Base-by-base conservation (phyloP, 2,329 filamentous ascomycete species). In the Coniochaeta sp. region DNA sequence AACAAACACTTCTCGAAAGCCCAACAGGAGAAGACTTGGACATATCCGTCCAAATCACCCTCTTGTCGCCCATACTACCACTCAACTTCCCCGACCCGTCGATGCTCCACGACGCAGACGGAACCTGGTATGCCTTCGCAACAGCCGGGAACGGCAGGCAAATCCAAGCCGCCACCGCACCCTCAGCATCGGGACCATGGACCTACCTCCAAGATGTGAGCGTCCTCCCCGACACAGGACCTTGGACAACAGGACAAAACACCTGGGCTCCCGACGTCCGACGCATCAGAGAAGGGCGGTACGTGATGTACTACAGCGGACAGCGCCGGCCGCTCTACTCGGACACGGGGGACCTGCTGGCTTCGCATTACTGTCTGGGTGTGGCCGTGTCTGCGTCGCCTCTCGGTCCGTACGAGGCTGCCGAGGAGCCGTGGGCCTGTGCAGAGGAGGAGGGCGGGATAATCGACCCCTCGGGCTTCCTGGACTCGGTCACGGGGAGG, bases 261-360 rank as follows among this genome's bases (percentile, higher is more conserved):
- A 81, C 81, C 28, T 88, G 84, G 84, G 85, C 85, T 0, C 86
- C 85, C 11, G 84, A 87, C 66, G 81, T 88, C 7, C 74, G 79
- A 2, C 26, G 63, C 24, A n/a, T 19, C 47, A 38, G 26, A 55
- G 40, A 61, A 55, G 57, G 57, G 47, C n/a, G 26, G 26, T 52
- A 57, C 50, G 52, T 52, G 26, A 43, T 55, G 58, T 43, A 40
- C 22, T 55, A 55, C 31, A 31, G 24, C 52, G 52, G 24, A 7
- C 52, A 33, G 26, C 52, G n/a, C 14, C 6, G 26, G 26, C 52
- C 26, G 5, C 14, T 22, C 28, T 6, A 5, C 28, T 31, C 28
- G 28, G 28, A 31, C 28, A 6, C 28, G 28, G 19, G 7, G 40
- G 19, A 22, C 7, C 6, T 47, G 22, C 43, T 12, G 11, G 6